phyloP scores from a whole-genome alignment of 768 basidiomycete genomes.

The Grammothele lineata region DNA sequence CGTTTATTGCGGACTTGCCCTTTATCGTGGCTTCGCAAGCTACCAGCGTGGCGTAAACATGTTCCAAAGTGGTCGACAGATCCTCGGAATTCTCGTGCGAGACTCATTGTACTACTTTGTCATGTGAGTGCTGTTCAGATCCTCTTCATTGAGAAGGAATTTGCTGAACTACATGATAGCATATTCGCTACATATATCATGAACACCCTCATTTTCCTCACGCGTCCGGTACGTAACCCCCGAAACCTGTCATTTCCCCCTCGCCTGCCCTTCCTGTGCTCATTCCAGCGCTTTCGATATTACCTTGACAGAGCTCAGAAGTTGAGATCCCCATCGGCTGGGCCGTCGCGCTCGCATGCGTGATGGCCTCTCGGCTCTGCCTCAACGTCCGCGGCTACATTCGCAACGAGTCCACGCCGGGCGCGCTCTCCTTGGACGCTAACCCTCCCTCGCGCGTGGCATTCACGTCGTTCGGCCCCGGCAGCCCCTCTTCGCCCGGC shows the following conservation, averaged over 20 bases:
- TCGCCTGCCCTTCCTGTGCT: slow-evolving; percentile 19
- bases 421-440: too few relatives aligned
- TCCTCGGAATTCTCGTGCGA: slow-evolving; percentile 49
- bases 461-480: too few relatives aligned
- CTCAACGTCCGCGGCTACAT: slow-evolving; percentile 45
- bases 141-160: too few relatives aligned
- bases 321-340: slow-evolving; percentile 56
- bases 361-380: slow-evolving; percentile 50
- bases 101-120: slow-evolving; percentile 57
- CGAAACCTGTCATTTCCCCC: too few relatives aligned
- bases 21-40: slow-evolving; percentile 44
- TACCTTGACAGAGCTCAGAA: slow-evolving; percentile 1
- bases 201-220: slow-evolving; percentile 31
- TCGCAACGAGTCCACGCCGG: slow-evolving; percentile 9
- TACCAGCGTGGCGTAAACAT: slow-evolving; percentile 29
- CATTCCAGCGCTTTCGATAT: slow-evolving; percentile 26
- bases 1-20: slow-evolving; percentile 45
- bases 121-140: slow-evolving; percentile 37
- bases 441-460: too few relatives aligned
- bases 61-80: slow-evolving; percentile 38
- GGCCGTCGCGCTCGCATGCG: slow-evolving; percentile 53
- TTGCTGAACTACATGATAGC: slow-evolving; percentile 34
- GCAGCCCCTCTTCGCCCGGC: too few relatives aligned
- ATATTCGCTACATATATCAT: slow-evolving; percentile 54
- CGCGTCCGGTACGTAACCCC: slow-evolving; percentile 18